Base-by-base conservation (phyloP, 257 asterid species). In the Fraxinus quadrangulata region DNA sequence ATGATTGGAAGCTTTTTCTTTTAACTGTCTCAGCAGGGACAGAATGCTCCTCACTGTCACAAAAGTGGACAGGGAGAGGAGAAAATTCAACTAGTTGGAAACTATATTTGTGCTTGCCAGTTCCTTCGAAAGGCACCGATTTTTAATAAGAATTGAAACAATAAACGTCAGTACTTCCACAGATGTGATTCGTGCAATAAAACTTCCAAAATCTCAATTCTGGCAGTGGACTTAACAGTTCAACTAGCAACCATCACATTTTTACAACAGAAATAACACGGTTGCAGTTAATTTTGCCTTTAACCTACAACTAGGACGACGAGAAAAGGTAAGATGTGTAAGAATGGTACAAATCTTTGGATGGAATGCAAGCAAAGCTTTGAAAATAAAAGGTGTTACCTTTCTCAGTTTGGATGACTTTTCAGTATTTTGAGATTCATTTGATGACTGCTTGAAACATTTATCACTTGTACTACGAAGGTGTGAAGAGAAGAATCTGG, bases 21-120 rank as follows among this genome's bases (percentile, higher is more conserved):
- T 81, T 81, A 21, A 80, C 71, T 28, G 79, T 36, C 67, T 72
- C 85, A 19, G 76, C 78, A 73, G 90, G 83, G 69, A 69, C 85
- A 86, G 74, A 88, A 84, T 93, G 99, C 83, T 91, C 96, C 78
- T 90, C 97, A 77, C 97, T 91, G 78, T 91, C 98, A 80, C 98
- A 92, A 73, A 95, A 90, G 83, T 93, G 88, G 69, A 34, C 71
- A 31, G 99, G 96, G 67, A 86, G 89, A 17, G 91, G 79, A 73
- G 96, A 96, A 84, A 87, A 84, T 74, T 86, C 90, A 81, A 93
- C 81, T 13, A 94, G 97, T 83, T 93, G 99, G 83, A 95, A 95
- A 83, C 98, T 95, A 87, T 95, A 95, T 83, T 95, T 95, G 88
- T 95, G 99, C 86, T 86, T 95, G 73, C 97, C 99, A 0, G 93